Base-by-base conservation (phyloP, 495 filamentous ascomycete genomes). In the Chaetomidium leptoderma region DNA sequence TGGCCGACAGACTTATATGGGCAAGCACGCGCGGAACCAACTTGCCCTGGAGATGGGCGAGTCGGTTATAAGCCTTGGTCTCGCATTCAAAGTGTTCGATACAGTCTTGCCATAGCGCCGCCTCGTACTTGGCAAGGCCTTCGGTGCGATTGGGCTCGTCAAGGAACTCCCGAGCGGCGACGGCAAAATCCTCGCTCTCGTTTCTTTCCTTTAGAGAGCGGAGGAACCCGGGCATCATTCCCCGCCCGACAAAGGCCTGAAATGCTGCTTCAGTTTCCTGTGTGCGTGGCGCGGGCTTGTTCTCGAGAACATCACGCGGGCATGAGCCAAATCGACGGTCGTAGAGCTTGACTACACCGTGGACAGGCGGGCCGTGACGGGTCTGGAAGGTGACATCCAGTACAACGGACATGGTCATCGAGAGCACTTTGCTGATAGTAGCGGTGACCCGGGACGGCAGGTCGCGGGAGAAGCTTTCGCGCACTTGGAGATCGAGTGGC, bases 61-160 rank as follows among this genome's bases (percentile, higher is more conserved):
- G 53, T 37, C 42, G 40, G 30, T 55, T 0, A 29, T 55, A 55
- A 42, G 53, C 42, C 42, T 55, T 47, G 42, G 53, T 47, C 42
- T 55, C 53, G 42, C 53, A 55, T 37, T 55, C 53, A 47, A 55
- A 55, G 30, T 55, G 16, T 16, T 55, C 42, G 42, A 36, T 37
- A 29, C 53, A 55, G 8, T 46, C 30, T 36, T 47, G 40, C 53
- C 53, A 55, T 1, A 55, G 53, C 42, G 30, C 23, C 0, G 53
- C 53, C 32, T 55, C 53, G 53, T 37, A 55, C 42, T 55, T 55
- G 53, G 53, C 53, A 55, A 55, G 53, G 16, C 53, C 40, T 46
- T 46, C 32, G 42, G 42, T 47, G 30, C 21, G 42, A 19, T 46
- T 19, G 42, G 42, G 40, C 32, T 55, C 42, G 30, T 55, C 42